Evolutionary conservation across 2,329 filamentous ascomycete genomes (phyloP).

Genomic region (Fusarium pilosicola): DNA sequence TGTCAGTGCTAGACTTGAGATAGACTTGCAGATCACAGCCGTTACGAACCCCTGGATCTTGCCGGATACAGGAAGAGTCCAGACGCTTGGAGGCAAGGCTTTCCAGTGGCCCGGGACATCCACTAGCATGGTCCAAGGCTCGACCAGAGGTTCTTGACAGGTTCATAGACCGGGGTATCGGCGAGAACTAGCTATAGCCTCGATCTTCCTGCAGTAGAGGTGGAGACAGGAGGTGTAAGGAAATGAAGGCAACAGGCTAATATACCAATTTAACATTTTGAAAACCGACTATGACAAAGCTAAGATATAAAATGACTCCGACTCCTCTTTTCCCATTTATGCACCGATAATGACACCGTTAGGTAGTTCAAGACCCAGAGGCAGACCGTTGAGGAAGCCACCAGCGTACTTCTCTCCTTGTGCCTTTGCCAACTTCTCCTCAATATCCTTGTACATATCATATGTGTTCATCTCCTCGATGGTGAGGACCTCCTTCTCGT

Average conservation of each 20-base stretch:
- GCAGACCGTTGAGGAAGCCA: constrained; percentile 56
- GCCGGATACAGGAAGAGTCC: neutral
- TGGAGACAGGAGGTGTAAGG: fast-evolving
- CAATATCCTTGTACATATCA: constrained; percentile 67
- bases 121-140: neutral
- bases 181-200: neutral
- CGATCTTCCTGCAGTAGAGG: neutral
- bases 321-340: constrained; percentile 1
- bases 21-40: neutral
- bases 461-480: constrained; percentile 77
- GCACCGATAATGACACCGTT: constrained; percentile 55
- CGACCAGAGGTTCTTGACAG: neutral
- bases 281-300: neutral
- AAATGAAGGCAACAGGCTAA: neutral
- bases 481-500: constrained; percentile 69
- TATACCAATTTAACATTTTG: neutral
- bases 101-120: fast-evolving
- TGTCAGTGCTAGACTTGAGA: neutral
- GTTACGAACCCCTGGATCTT: neutral
- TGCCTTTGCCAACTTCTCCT: constrained; percentile 56
- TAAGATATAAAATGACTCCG: neutral
- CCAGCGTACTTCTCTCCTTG: constrained; percentile 49
- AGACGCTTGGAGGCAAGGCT: too few relatives aligned
- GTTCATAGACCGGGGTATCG: neutral
- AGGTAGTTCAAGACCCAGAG: constrained; percentile 59